Conservation (phyloP, 352 stramenopile genomes). For the Phytophthora nicotianae region DNA sequence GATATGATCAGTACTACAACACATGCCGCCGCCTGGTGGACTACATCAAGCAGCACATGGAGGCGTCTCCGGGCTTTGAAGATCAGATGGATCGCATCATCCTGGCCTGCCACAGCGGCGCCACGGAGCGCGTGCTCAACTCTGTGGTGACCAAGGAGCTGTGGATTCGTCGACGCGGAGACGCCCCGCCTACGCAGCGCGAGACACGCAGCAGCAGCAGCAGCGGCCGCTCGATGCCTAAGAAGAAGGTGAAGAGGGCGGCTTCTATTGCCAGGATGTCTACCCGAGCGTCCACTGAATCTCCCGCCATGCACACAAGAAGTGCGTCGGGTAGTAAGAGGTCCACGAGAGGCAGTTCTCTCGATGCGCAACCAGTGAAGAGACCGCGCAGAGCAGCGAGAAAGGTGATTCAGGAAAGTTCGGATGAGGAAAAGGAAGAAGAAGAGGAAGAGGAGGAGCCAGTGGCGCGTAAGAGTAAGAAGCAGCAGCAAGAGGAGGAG, state of each 20-base stretch:
- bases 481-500: constrained; percentile 14
- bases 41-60: constrained; percentile 73
- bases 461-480: constrained; percentile 9
- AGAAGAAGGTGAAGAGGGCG: constrained; percentile 27
- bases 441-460: constrained; percentile 25
- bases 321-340: constrained; percentile 23
- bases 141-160: constrained; percentile 69
- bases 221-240: constrained; percentile 5
- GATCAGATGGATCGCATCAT: constrained; percentile 80
- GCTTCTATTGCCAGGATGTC: constrained; percentile 5
- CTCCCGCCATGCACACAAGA: constrained; percentile 24
- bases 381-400: constrained; percentile 29
- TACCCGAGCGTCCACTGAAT: constrained; percentile 20
- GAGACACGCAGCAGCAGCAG: constrained; percentile 12
- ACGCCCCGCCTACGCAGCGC: background rate
- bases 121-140: constrained; percentile 51
- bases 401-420: constrained; percentile 26
- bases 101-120: constrained; percentile 63
- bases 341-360: constrained; percentile 8
- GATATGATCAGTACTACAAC: constrained; percentile 66
- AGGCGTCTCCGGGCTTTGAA: constrained; percentile 37
- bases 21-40: constrained; percentile 62
- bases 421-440: constrained; percentile 25
- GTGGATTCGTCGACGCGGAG: constrained; percentile 50
- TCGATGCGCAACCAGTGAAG: constrained; percentile 26